Percentiles rank a stretch among this genome's conserved stretches.
phyloP scores from a whole-genome alignment of 495 filamentous ascomycete species.

The Aspergillus mulundensis region DNA sequence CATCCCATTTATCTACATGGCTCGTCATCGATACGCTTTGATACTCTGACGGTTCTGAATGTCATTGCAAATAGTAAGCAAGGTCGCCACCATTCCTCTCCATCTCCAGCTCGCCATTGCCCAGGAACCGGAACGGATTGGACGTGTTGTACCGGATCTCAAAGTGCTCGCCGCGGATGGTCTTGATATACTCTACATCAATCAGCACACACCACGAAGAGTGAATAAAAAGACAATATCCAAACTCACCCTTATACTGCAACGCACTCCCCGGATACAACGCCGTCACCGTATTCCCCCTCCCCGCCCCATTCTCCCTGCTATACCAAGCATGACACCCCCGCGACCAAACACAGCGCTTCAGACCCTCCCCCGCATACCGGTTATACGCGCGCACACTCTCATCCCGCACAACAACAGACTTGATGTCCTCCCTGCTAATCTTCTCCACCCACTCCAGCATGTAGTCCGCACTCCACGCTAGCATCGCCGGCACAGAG shows the following conservation, averaged over 20 bases:
- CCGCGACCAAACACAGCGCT: conserved; percentile 40
- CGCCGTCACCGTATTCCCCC: conserved; percentile 31
- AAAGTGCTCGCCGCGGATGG: conserved; percentile 40
- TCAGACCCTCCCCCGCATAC: conserved; percentile 34
- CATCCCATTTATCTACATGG: background rate
- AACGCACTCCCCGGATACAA: conserved; percentile 40
- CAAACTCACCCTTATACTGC: conserved; percentile 39
- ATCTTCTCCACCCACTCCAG: conserved; percentile 41
- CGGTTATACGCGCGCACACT: conserved; percentile 36
- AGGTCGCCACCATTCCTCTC: background rate
- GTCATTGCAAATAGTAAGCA: conserved; percentile 7
- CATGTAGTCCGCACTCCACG: conserved; percentile 39
- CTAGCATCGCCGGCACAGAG: conserved; percentile 14
- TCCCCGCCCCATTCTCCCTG: conserved; percentile 25
- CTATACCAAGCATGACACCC: conserved; percentile 46
- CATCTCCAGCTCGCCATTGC: conserved; percentile 33
- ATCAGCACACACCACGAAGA: background rate
- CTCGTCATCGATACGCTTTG: background rate
- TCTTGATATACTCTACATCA: conserved; percentile 12
- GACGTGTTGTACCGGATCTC: conserved; percentile 37
- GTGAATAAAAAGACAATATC: background rate
- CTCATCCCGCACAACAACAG: conserved; percentile 30
- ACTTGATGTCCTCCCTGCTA: conserved; percentile 40
- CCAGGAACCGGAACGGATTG: conserved; percentile 46
- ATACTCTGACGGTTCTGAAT: background rate